Conservation (phyloP, 345 rosid genomes). For the Dipteronia dyeriana region DNA sequence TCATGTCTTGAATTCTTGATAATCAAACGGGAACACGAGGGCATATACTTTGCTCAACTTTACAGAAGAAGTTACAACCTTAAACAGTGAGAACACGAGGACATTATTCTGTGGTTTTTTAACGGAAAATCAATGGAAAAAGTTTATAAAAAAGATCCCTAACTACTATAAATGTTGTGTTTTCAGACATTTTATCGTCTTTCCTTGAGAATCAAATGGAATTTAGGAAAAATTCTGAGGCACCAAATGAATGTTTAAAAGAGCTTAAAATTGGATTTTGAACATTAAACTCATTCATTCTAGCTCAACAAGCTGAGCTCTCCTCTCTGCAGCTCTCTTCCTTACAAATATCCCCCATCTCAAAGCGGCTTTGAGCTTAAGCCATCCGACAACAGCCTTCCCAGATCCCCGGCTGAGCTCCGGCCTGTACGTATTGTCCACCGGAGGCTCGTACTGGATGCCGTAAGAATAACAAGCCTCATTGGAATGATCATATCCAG, state of each 20-base stretch:
- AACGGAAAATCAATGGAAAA: background rate
- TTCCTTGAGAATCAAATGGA: constrained; percentile 3
- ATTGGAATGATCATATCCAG: constrained; percentile 50
- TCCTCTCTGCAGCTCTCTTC: constrained; percentile 90
- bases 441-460: constrained; percentile 51
- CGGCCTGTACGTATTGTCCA: constrained; percentile 35
- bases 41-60: background rate
- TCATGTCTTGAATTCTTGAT: no score
- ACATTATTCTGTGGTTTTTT: background rate
- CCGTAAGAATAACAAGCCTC: constrained; percentile 59
- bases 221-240: constrained; percentile 9
- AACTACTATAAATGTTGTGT: background rate
- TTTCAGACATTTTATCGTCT: constrained; percentile 1
- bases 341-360: constrained; percentile 97
- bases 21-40: no score
- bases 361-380: constrained; percentile 81
- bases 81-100: background rate
- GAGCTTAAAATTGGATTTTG: constrained; percentile 1
- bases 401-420: constrained; percentile 61
- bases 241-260: background rate
- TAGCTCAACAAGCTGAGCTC: constrained; percentile 83
- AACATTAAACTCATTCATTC: constrained; percentile 48
- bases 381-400: constrained; percentile 97
- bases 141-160: background rate
- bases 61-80: background rate